A percentile compares a stretch with the other conserved stretches of the same genome.
These are phyloP conservation scores for Curvularia lunata DNA, from an alignment of 2,329 filamentous ascomycete species.

Conservation along the genomic window DNA sequence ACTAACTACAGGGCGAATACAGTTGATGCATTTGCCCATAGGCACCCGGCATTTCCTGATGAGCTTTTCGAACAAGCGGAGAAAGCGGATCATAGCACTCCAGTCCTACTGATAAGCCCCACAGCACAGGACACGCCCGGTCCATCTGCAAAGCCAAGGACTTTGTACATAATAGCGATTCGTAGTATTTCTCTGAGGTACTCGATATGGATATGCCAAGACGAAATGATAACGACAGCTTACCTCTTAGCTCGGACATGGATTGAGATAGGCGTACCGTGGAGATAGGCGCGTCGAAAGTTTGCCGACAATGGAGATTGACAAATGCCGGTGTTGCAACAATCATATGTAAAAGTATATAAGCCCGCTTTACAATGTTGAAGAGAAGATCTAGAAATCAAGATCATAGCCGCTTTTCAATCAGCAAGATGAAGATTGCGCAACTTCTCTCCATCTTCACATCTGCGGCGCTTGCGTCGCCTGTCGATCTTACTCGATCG, in stretches of 20 bases:
- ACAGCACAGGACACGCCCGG: background rate
- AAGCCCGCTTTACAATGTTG: background rate
- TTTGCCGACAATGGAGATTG: constrained; percentile 8
- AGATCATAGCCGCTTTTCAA: background rate
- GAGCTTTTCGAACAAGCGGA: constrained; percentile 9
- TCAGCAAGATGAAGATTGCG: constrained; percentile 30
- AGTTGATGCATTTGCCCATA: background rate
- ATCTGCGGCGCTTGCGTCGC: constrained; percentile 28
- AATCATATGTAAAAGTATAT: constrained; percentile 5
- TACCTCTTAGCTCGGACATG: constrained; percentile 8
- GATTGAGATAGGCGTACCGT: constrained; percentile 14
- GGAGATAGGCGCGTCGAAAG: constrained; percentile 12
- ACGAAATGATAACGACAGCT: constrained; percentile 6
- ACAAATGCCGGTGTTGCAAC: background rate
- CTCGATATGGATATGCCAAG: constrained; percentile 13
- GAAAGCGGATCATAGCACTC: constrained; percentile 12
- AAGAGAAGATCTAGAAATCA: background rate
- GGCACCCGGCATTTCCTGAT: constrained; percentile 11
- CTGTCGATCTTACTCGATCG: constrained; percentile 26
- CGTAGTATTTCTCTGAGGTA: background rate
- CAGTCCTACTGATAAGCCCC: constrained; percentile 21
- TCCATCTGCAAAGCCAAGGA: constrained; percentile 8
- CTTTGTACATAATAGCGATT: constrained; percentile 4
- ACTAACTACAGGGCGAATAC: background rate
- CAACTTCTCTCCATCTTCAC: constrained; percentile 31